phyloP scores from a whole-genome alignment of 495 filamentous ascomycete species.

The Barbatosphaeria neglecta region DNA sequence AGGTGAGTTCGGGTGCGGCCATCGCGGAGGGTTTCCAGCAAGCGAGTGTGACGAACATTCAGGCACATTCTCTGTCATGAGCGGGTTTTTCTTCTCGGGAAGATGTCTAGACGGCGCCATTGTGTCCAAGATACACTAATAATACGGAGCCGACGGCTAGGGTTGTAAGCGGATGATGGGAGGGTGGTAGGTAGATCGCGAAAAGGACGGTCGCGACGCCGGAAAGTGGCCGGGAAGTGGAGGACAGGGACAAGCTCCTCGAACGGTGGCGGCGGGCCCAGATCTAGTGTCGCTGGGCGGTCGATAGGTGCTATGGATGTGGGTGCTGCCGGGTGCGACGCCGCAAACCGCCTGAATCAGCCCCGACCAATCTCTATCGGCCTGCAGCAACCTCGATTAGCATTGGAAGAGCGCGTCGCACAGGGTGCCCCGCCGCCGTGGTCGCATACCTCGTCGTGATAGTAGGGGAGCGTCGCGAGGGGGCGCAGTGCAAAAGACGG shows the following conservation, averaged over 20 bases:
- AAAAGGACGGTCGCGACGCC: too few species aligned
- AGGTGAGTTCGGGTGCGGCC: not conserved
- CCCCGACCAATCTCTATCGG: not conserved
- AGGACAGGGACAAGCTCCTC: too few species aligned
- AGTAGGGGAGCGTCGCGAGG: not conserved
- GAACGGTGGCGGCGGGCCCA: too few species aligned
- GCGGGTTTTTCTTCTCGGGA: constrained; percentile 62
- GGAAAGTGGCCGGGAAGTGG: too few species aligned
- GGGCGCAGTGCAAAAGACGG: not conserved
- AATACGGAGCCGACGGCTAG: too few species aligned
- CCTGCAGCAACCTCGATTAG: not conserved
- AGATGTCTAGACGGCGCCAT: constrained; percentile 53
- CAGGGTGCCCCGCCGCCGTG: not conserved
- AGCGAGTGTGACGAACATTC: constrained; percentile 34
- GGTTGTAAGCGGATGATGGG: too few species aligned
- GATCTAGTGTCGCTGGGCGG: not conserved
- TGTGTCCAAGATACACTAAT: constrained; percentile 8
- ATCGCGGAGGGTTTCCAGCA: constrained; percentile 1
- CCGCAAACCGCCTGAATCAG: not conserved
- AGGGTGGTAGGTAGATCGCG: too few species aligned
- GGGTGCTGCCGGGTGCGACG: not conserved
- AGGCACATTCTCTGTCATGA: constrained; percentile 62
- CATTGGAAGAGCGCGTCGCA: not conserved
- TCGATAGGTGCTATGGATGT: not conserved
- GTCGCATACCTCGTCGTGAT: not conserved